Evolutionary conservation across 768 basidiomycete genomes (phyloP).

Genomic region (Psilocybe cyanescens): DNA sequence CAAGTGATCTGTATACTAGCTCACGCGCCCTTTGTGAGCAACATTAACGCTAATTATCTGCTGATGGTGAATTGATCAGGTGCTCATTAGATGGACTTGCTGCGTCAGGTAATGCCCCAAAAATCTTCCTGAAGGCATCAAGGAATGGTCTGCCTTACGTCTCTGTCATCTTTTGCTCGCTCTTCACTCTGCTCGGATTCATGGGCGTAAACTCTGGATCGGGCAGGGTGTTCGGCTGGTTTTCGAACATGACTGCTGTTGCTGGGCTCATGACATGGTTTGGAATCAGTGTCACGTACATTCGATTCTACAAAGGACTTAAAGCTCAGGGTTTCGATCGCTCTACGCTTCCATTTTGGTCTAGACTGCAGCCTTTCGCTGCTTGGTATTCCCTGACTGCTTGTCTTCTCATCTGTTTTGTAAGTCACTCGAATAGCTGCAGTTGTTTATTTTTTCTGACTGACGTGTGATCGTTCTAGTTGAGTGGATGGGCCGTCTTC

Average conservation of each 20-base stretch:
- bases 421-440: conserved; percentile 35
- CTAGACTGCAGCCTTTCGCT: conserved; percentile 71
- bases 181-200: conserved; percentile 75
- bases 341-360: conserved; percentile 67
- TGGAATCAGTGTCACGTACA: conserved; percentile 73
- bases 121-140: conserved; percentile 71
- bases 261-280: conserved; percentile 83
- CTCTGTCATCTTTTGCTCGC: conserved; percentile 68
- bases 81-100: conserved; percentile 73
- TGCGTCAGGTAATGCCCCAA: conserved; percentile 79
- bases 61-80: not conserved
- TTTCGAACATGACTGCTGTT: conserved; percentile 74
- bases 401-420: conserved; percentile 61
- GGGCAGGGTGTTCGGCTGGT: conserved; percentile 80
- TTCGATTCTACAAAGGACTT: conserved; percentile 86
- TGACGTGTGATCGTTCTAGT: conserved; percentile 27
- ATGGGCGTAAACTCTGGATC: conserved; percentile 76
- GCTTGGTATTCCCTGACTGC: conserved; percentile 58
- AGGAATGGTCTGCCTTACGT: conserved; percentile 77
- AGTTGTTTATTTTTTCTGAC: not conserved
- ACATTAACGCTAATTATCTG: not conserved
- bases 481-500: conserved; percentile 48
- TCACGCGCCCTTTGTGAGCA: conserved; percentile 82
- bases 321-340: conserved; percentile 82
- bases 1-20: conserved; percentile 87